Base-by-base conservation (phyloP, 2,329 filamentous ascomycete genomes). In the Colletotrichum somersetense region DNA sequence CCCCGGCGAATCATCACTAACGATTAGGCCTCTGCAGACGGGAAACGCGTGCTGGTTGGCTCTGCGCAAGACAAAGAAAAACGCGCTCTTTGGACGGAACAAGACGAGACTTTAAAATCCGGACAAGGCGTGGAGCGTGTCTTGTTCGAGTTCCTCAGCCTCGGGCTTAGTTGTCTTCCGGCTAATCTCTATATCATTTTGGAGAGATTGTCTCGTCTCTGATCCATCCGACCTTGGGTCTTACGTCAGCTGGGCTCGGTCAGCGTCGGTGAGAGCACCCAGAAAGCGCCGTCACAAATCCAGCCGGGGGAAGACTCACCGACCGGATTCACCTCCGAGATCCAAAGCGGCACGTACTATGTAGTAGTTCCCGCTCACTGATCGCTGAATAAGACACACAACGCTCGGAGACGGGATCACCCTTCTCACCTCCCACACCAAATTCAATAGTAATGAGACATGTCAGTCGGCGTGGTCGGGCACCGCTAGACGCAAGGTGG, bases 21-120 rank as follows among this genome's bases (percentile, higher is more conserved):
- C 12, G 35, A 12, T 18, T 10, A 40, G 53, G 30, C 61, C 20
- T 48, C 53, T 40, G 38, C 35, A 33, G 38, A 33, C 26, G 30
- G 52, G 26, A 63, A 68, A 46, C 69, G 70, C 66, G 70, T 70
- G 55, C 44, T 65, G 59, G 46, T 50, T 63, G 50, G 65, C 38
- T n/a, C 55, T 56, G 55, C 40, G 40, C 42, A 23, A 64, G 30
- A 70, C 66, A 61, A 72, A 72, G 70, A 61, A 61, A 55, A 55
- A 55, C 70, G 48, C 67, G 61, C 38, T 35, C 59, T 70, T 62
- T 57, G 50, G 26, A 7, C 12, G 16, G 18, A 56, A 55, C n/a
- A 14, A 56, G 20, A 46, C 38, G 18, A 44, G 12, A 23, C 11
- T 46, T 3, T 20, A 3, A n/a, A 30, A 63, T 23, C 35, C n/a